Conservation (phyloP, 192 early-diverging fungal species). For the Funneliformis mosseae region DNA sequence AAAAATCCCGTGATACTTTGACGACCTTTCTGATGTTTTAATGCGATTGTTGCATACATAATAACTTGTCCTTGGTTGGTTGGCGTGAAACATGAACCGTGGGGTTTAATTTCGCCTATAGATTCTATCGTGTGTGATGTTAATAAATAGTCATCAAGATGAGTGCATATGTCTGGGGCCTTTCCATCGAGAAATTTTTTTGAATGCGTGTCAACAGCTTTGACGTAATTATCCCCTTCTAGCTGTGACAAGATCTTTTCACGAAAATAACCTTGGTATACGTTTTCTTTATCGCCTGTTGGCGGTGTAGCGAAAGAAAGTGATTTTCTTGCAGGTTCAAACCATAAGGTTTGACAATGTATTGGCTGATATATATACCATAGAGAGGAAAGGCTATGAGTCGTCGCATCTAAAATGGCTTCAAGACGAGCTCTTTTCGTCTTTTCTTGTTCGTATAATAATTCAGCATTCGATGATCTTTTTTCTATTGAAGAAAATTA, state of each 20-base stretch:
- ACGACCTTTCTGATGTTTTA: conserved; percentile 4
- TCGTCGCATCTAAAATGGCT: neutral
- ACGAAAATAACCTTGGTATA: neutral
- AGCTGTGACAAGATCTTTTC: neutral
- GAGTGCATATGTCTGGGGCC: neutral
- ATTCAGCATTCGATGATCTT: neutral
- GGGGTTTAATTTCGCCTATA: conserved; percentile 6
- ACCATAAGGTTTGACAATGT: conserved; percentile 12
- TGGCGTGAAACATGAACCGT: conserved; percentile 1
- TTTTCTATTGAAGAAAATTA: too few species aligned
- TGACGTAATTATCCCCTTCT: neutral
- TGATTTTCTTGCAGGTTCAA: conserved; percentile 12
- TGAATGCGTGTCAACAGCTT: conserved; percentile 1
- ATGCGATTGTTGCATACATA: neutral
- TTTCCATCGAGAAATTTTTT: conserved; percentile 2
- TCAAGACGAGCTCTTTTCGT: conserved; percentile 1
- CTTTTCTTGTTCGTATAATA: conserved; percentile 18
- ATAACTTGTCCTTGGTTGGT: conserved; percentile 2
- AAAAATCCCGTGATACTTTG: neutral
- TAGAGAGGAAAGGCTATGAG: neutral
- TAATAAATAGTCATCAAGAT: neutral
- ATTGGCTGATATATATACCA: neutral
- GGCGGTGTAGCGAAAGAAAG: conserved; percentile 1
- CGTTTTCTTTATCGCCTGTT: conserved; percentile 14
- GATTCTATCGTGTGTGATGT: neutral